These are phyloP conservation scores for Xanthoconium stramineum DNA, from an alignment of 768 basidiomycete species.

Conservation along the genomic window DNA sequence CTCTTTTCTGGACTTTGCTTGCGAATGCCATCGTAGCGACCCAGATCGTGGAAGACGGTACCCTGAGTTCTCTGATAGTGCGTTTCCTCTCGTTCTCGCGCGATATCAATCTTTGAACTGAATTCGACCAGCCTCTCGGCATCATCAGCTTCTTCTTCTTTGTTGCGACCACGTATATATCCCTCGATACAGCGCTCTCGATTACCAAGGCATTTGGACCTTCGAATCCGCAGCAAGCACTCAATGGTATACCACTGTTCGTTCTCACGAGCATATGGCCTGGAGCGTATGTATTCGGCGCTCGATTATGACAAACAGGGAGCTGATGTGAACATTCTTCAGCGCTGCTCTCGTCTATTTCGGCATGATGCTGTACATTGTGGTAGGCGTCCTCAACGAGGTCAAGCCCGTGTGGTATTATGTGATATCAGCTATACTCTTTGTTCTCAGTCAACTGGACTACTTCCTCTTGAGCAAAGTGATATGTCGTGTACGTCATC, in stretches of 20 bases:
- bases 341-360: slow-evolving; percentile 72
- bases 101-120: background rate
- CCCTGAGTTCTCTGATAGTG: slow-evolving; percentile 64
- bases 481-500: slow-evolving; percentile 60
- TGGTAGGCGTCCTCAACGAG: slow-evolving; percentile 74
- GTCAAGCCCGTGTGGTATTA: slow-evolving; percentile 78
- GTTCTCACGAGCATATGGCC: slow-evolving; percentile 81
- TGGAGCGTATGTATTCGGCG: slow-evolving; percentile 49
- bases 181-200: slow-evolving; percentile 74
- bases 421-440: slow-evolving; percentile 67
- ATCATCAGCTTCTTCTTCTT: slow-evolving; percentile 59
- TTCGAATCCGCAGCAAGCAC: slow-evolving; percentile 49
- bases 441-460: slow-evolving; percentile 76
- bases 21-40: slow-evolving; percentile 76
- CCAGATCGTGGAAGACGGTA: slow-evolving; percentile 94
- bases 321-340: slow-evolving; percentile 4
- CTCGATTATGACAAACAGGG: background rate
- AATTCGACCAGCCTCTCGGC: slow-evolving; percentile 52
- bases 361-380: slow-evolving; percentile 75
- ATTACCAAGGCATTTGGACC: slow-evolving; percentile 61
- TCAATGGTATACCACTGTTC: slow-evolving; percentile 75
- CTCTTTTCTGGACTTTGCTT: slow-evolving; percentile 76
- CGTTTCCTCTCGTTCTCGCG: slow-evolving; percentile 24
- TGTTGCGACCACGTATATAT: slow-evolving; percentile 74
- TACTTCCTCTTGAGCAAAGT: slow-evolving; percentile 79